These are phyloP conservation scores for Thyridium curvatum DNA, from an alignment of 2,329 filamentous ascomycete genomes.

Conservation along the genomic window DNA sequence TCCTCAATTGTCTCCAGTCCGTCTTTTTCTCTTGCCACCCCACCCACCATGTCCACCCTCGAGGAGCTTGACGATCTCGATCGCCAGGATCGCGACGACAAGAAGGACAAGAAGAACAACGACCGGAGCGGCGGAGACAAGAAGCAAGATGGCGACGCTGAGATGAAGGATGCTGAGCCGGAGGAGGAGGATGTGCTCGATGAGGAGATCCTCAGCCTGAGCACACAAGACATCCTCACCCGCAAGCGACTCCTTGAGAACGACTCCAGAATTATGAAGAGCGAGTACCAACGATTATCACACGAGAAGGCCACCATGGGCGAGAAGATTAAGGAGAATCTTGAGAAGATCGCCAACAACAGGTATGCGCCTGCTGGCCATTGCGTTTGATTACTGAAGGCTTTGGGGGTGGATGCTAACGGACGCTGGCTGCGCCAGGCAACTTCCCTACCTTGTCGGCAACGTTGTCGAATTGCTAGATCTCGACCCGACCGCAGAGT, in stretches of 20 bases:
- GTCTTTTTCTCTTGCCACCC: neutral
- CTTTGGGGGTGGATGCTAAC: conserved; percentile 11
- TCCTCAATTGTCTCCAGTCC: neutral
- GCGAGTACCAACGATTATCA: conserved; percentile 86
- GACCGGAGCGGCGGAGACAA: conserved; percentile 10
- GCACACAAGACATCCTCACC: conserved; percentile 90
- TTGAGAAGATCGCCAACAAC: conserved; percentile 99
- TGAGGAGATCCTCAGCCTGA: conserved; percentile 86
- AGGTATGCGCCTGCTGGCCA: conserved; percentile 48
- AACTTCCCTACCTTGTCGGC: conserved; percentile 95
- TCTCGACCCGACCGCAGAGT: conserved; percentile 91
- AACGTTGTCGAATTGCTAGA: conserved; percentile 98
- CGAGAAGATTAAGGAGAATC: conserved; percentile 98
- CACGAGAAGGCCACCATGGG: conserved; percentile 96
- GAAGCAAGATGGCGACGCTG: conserved; percentile 62
- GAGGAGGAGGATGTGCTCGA: conserved; percentile 80
- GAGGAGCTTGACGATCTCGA: conserved; percentile 89
- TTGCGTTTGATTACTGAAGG: neutral
- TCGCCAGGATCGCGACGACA: conserved; percentile 71
- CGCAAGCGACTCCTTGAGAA: conserved; percentile 91
- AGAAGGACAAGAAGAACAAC: conserved; percentile 30
- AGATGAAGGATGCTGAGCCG: conserved; percentile 80
- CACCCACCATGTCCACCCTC: conserved; percentile 72
- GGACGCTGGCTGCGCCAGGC: conserved; percentile 47
- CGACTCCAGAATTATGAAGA: conserved; percentile 97